Conservation (phyloP, 495 filamentous ascomycete species). For the Penicillium taxi region DNA sequence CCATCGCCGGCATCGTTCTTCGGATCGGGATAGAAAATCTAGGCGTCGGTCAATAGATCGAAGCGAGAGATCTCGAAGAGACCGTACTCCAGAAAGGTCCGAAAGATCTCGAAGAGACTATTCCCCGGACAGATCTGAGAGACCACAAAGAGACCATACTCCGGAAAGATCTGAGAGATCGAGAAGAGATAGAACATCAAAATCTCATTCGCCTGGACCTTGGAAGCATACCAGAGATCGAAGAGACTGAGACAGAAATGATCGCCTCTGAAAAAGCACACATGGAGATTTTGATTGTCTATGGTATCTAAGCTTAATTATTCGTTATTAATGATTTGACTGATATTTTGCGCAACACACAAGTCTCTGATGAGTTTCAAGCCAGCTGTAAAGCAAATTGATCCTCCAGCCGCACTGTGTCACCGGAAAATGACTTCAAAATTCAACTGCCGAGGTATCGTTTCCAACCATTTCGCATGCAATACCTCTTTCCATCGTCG, state of each 20-base stretch:
- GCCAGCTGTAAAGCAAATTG: no score
- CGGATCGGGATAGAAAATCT: constrained; percentile 23
- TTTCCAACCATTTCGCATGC: constrained; percentile 72
- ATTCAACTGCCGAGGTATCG: constrained; percentile 58
- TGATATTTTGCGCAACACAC: no score
- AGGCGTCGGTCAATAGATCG: constrained; percentile 24
- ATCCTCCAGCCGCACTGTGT: no score
- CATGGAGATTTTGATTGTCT: constrained; percentile 3
- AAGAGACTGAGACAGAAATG: constrained; percentile 27
- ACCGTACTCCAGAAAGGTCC: constrained; percentile 21
- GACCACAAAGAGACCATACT: constrained; percentile 20
- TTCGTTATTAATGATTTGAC: no score
- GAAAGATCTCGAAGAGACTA: constrained; percentile 21
- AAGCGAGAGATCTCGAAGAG: constrained; percentile 18
- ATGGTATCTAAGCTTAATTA: not conserved
- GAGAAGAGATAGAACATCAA: constrained; percentile 20
- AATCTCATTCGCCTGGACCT: constrained; percentile 30
- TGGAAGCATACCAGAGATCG: constrained; percentile 27
- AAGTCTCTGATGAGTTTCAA: no score
- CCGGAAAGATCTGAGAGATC: constrained; percentile 18
- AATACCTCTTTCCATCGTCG: constrained; percentile 52
- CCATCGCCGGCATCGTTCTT: constrained; percentile 47
- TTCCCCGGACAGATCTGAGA: constrained; percentile 20
- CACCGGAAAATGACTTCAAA: no score
- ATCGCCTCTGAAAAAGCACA: constrained; percentile 23